Conservation (phyloP, 179 eudicot genomes). For the Camellia oleifera region DNA sequence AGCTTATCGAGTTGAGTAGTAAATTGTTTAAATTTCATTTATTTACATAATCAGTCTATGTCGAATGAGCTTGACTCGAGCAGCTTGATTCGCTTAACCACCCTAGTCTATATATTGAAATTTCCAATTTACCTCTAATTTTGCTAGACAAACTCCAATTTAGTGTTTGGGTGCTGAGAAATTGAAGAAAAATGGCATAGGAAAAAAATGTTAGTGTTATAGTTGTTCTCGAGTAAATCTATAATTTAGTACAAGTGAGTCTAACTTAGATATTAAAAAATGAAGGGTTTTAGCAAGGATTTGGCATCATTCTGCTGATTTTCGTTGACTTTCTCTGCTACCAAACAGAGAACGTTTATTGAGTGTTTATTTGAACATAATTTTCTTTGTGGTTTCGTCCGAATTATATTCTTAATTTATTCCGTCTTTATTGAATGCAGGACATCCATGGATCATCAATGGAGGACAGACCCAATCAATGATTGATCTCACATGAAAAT, state of each 20-base stretch:
- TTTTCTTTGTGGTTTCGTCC: background rate
- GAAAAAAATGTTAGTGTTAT: no score
- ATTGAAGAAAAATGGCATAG: background rate
- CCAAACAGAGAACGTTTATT: background rate
- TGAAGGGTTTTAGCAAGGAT: no score
- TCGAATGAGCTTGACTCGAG: no score
- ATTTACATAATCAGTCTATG: no score
- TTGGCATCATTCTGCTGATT: background rate
- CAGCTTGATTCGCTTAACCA: no score
- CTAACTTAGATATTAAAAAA: no score
- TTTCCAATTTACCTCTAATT: no score
- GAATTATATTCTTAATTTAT: background rate
- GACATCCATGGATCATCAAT: conserved; percentile 58
- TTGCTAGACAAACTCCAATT: background rate
- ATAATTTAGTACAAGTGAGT: no score
- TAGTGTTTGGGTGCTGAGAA: background rate
- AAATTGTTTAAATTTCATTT: no score
- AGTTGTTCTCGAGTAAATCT: no score
- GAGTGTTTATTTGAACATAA: background rate
- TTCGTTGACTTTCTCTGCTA: background rate
- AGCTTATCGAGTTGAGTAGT: no score
- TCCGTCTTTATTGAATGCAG: conserved; percentile 21
- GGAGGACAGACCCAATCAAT: conserved; percentile 34
- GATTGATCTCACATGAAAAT: conserved; percentile 33
- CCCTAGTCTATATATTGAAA: background rate